Conservation (phyloP, 768 basidiomycete species). For the Boletus eberwhitei region DNA sequence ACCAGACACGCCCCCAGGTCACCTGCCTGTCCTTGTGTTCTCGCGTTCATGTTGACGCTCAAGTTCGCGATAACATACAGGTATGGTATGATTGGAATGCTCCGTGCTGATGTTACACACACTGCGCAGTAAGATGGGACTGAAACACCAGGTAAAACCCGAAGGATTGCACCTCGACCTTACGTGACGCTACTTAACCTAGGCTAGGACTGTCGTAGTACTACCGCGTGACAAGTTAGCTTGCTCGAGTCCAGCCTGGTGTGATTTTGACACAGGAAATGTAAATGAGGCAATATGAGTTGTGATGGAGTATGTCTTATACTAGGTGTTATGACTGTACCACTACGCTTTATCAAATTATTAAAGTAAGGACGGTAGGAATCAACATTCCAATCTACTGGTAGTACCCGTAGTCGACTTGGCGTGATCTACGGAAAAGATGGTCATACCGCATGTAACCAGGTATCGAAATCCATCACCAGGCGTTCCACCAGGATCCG, state of each 20-base stretch:
- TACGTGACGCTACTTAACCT: no score
- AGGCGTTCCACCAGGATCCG: not conserved
- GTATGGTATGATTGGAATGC: not conserved
- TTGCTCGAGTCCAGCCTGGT: no score
- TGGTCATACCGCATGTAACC: not conserved
- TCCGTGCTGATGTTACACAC: not conserved
- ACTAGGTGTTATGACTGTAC: no score
- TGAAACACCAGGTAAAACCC: no score
- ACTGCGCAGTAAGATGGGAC: not conserved
- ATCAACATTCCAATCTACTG: not conserved
- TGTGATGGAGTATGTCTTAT: no score
- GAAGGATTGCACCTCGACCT: no score
- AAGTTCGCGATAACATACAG: not conserved
- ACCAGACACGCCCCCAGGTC: constrained; percentile 3
- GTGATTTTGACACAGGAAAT: no score
- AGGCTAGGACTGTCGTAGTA: no score
- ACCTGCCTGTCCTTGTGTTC: constrained; percentile 17
- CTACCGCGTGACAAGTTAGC: no score
- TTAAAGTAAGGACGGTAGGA: no score
- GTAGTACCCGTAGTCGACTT: not conserved
- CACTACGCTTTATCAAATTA: no score
- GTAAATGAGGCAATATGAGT: no score
- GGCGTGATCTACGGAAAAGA: not conserved
- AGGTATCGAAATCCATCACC: not conserved
- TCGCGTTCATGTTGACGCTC: not conserved